A percentile compares a stretch with the other conserved stretches of the same genome.
Evolutionary conservation across 108 stramenopile species (phyloP).

Genomic region (Craspedostauros australis): DNA sequence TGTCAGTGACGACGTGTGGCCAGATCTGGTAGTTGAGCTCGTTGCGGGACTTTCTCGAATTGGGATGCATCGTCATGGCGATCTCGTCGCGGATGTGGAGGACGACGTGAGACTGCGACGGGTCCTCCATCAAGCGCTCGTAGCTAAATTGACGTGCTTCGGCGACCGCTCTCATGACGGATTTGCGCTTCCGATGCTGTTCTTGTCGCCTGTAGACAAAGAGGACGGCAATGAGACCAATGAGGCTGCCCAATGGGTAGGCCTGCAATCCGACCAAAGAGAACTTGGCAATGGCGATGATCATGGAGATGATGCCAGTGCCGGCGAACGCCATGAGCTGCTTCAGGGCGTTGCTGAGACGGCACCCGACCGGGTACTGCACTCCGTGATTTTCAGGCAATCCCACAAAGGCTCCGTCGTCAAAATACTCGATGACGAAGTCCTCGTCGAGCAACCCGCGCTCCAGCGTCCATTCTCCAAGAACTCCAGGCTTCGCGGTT

Average conservation of each 20-base stretch:
- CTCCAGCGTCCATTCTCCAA: slow-evolving; percentile 1
- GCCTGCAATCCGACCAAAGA: not conserved
- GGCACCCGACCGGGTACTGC: slow-evolving; percentile 4
- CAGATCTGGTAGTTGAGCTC: slow-evolving; percentile 21
- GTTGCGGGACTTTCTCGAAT: slow-evolving; percentile 1
- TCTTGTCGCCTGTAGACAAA: not conserved
- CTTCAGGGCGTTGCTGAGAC: not conserved
- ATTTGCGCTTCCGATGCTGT: not conserved
- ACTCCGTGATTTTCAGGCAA: slow-evolving; percentile 5
- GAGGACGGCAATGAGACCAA: not conserved
- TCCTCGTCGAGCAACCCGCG: not conserved
- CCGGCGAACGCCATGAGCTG: not conserved
- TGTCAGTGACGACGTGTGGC: slow-evolving; percentile 25
- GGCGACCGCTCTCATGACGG: slow-evolving; percentile 10
- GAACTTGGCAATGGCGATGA: not conserved
- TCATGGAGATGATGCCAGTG: not conserved
- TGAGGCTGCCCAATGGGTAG: slow-evolving; percentile 11
- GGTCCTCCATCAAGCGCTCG: slow-evolving; percentile 9
- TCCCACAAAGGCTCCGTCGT: slow-evolving; percentile 17
- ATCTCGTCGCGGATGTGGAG: slow-evolving; percentile 29
- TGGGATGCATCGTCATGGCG: slow-evolving; percentile 6
- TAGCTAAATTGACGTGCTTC: slow-evolving; percentile 17
- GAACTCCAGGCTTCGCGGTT: not conserved
- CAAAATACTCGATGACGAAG: not conserved
- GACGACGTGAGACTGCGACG: slow-evolving; percentile 6